phyloP scores from a whole-genome alignment of 805 yeast genomes.

The Sungouiozyma ichnusensis region DNA sequence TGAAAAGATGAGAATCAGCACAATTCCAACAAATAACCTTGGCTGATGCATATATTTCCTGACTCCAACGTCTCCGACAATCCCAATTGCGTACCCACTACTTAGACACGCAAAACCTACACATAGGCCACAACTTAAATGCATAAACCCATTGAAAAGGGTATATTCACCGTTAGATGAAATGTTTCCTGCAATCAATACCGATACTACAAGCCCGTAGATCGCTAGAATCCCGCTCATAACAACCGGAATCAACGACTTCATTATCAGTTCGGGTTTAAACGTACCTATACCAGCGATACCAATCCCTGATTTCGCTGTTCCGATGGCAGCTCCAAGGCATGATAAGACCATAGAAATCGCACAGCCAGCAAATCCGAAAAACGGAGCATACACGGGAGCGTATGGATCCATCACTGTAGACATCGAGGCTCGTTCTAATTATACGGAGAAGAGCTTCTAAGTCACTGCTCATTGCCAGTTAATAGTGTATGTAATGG shows the following conservation, averaged over 20 bases:
- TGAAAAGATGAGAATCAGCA: slow-evolving; percentile 78
- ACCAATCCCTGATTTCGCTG: slow-evolving; percentile 97
- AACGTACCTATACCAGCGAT: slow-evolving; percentile 96
- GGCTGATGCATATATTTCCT: slow-evolving; percentile 84
- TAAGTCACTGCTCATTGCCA: too few relatives aligned
- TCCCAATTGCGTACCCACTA: slow-evolving; percentile 92
- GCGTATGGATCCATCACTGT: slow-evolving; percentile 43
- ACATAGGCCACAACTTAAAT: slow-evolving; percentile 86
- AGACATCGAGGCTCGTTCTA: not conserved
- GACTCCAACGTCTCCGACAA: slow-evolving; percentile 90
- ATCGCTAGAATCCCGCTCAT: slow-evolving; percentile 97
- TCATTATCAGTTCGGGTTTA: slow-evolving; percentile 95
- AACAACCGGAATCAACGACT: slow-evolving; percentile 90
- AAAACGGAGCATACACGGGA: slow-evolving; percentile 91
- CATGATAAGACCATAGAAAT: slow-evolving; percentile 85
- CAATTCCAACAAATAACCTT: slow-evolving; percentile 79
- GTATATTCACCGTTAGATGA: slow-evolving; percentile 73
- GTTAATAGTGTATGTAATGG: not conserved
- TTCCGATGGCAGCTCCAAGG: slow-evolving; percentile 98
- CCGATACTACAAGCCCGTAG: slow-evolving; percentile 94
- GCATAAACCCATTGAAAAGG: slow-evolving; percentile 94
- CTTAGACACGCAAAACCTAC: slow-evolving; percentile 96
- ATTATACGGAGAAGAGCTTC: too few relatives aligned
- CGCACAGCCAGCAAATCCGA: slow-evolving; percentile 96
- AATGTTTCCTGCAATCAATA: slow-evolving; percentile 83